Conservation (phyloP, 225 moss, liverwort and hornwort species). For the Bryoerythrophyllum caledonicum region DNA sequence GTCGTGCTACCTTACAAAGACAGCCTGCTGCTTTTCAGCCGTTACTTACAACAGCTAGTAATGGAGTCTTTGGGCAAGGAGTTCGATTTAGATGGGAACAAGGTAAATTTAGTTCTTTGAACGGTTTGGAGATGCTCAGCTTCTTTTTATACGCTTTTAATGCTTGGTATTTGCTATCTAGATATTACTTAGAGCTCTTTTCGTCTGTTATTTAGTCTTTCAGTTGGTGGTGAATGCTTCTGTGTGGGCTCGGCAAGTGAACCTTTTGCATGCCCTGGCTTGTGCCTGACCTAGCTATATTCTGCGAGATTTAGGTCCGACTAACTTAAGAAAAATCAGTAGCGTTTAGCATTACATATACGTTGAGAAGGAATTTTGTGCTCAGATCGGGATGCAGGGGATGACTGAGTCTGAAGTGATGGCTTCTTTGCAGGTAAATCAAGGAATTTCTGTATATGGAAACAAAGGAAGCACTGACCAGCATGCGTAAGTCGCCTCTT, state of each 20-base stretch:
- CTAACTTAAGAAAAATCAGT: neutral
- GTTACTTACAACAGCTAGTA: constrained; percentile 85
- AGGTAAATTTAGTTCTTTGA: constrained; percentile 43
- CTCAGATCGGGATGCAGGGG: constrained; percentile 19
- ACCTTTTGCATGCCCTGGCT: neutral
- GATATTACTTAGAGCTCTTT: neutral
- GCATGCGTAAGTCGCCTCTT: constrained; percentile 70
- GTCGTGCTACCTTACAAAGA: constrained; percentile 91
- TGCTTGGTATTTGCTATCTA: neutral
- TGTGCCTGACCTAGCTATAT: constrained; percentile 2
- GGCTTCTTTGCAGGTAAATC: constrained; percentile 64
- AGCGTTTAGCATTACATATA: neutral
- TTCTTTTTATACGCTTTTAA: neutral
- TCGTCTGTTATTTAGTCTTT: neutral
- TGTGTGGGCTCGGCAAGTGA: neutral
- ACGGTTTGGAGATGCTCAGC: constrained; percentile 20
- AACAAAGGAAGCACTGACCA: constrained; percentile 95
- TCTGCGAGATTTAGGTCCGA: constrained; percentile 15
- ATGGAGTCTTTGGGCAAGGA: constrained; percentile 93
- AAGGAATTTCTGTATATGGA: constrained; percentile 84
- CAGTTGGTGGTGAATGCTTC: neutral
- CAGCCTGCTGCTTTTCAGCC: constrained; percentile 85
- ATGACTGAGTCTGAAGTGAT: constrained; percentile 30
- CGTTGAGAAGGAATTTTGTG: neutral
- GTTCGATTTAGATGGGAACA: constrained; percentile 77